Evolutionary conservation across 441 rosid genomes (phyloP).

Genomic region (Adansonia rubrostipa): DNA sequence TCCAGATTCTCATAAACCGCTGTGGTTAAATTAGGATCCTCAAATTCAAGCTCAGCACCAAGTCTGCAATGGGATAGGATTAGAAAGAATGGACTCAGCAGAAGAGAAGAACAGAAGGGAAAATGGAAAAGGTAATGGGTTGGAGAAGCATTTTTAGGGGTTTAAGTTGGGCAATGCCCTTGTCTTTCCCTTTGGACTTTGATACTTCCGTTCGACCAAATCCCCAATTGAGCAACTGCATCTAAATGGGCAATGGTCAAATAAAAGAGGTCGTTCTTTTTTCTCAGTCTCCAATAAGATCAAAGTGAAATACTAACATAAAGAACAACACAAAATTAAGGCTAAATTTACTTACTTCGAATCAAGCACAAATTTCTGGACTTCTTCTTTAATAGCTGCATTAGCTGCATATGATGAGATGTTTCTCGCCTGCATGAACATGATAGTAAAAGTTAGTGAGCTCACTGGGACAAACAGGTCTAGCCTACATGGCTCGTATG

Average conservation of each 20-base stretch:
- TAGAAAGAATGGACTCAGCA: background rate
- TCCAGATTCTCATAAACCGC: constrained; percentile 77
- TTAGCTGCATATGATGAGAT: constrained; percentile 87
- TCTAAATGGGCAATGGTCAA: background rate
- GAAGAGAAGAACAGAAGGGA: background rate
- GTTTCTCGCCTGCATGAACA: constrained; percentile 71
- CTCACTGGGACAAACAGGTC: background rate
- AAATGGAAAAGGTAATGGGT: background rate
- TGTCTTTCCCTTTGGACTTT: too few relatives aligned
- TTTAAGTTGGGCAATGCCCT: background rate
- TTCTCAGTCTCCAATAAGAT: background rate
- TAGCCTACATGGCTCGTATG: background rate
- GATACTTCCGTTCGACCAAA: too few relatives aligned
- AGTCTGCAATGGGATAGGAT: constrained; percentile 45
- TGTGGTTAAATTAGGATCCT: constrained; percentile 82
- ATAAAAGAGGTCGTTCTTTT: background rate
- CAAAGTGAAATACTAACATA: background rate
- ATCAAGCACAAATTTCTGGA: constrained; percentile 87
- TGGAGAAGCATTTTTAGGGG: background rate
- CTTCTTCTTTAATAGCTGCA: constrained; percentile 83
- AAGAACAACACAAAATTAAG: background rate
- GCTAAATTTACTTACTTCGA: constrained; percentile 67
- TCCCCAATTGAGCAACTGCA: background rate
- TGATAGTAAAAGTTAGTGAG: constrained; percentile 16
- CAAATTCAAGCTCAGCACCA: constrained; percentile 76